A percentile compares a stretch with the other conserved stretches of the same genome.
Conservation (phyloP, 2,329 filamentous ascomycete genomes). For the Biscogniauxia marginata region DNA sequence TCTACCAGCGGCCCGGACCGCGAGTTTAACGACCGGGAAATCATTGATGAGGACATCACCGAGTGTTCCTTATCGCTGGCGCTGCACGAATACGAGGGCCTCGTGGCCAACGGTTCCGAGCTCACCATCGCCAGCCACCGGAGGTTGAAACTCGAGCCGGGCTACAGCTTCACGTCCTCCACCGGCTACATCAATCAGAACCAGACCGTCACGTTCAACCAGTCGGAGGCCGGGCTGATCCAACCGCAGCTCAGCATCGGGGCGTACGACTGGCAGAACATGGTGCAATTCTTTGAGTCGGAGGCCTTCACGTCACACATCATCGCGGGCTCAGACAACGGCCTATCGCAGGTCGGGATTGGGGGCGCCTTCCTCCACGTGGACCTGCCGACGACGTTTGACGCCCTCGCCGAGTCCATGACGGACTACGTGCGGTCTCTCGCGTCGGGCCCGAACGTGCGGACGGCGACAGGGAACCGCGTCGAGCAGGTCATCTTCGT, state of each 20-base stretch:
- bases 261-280: slow-evolving; percentile 5
- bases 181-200: not conserved
- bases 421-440: slow-evolving; percentile 13
- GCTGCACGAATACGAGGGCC: slow-evolving; percentile 9
- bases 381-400: slow-evolving; percentile 3
- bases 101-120: slow-evolving; percentile 10
- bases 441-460: slow-evolving; percentile 4
- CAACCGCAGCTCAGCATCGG: slow-evolving; percentile 5
- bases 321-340: slow-evolving; percentile 3
- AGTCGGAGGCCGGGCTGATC: slow-evolving; percentile 4
- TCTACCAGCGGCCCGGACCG: slow-evolving; percentile 2
- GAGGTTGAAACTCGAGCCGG: not conserved
- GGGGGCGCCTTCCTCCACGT: slow-evolving; percentile 8
- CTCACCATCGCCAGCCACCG: slow-evolving; percentile 1
- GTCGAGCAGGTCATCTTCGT: slow-evolving; percentile 11
- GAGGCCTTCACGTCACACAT: slow-evolving; percentile 7
- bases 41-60: slow-evolving; percentile 9
- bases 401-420: slow-evolving; percentile 8
- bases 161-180: not conserved
- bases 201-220: slow-evolving; percentile 4
- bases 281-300: slow-evolving; percentile 10
- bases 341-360: slow-evolving; percentile 5
- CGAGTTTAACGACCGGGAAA: slow-evolving; percentile 4
- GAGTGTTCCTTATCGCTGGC: slow-evolving; percentile 10
- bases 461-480: slow-evolving; percentile 1